Evolutionary conservation across 805 yeast species (phyloP).

Genomic region (Wickerhamiella siamensis): DNA sequence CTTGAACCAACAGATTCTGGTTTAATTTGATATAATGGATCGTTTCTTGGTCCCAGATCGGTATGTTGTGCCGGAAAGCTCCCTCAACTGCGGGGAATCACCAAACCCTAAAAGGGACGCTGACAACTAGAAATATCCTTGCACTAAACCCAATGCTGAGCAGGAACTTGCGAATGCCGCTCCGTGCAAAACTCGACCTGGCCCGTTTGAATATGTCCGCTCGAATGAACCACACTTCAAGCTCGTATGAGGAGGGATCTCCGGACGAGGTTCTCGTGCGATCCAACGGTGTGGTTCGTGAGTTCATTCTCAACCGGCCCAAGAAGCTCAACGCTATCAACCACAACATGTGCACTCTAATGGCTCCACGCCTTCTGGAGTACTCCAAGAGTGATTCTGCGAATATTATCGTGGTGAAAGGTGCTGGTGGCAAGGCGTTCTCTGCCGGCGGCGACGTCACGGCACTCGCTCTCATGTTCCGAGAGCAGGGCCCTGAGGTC

Average conservation of each 20-base stretch:
- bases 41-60: not conserved
- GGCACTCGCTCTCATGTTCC: conserved; percentile 38
- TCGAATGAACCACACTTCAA: not conserved
- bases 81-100: not conserved
- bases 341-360: conserved; percentile 55
- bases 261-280: conserved; percentile 47
- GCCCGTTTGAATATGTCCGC: not conserved
- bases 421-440: conserved; percentile 49
- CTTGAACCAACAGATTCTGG: no score
- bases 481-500: conserved; percentile 25
- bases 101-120: not conserved
- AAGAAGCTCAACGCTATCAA: conserved; percentile 74
- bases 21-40: not conserved
- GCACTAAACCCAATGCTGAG: conserved; percentile 1
- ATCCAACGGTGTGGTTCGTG: conserved; percentile 49
- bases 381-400: conserved; percentile 56
- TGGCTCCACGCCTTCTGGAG: conserved; percentile 61
- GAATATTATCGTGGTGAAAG: conserved; percentile 52
- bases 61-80: not conserved
- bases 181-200: conserved; percentile 22
- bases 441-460: conserved; percentile 98
- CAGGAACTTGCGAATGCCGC: conserved; percentile 19
- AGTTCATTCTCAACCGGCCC: conserved; percentile 66
- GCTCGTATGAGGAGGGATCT: not conserved
- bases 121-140: not conserved